Evolutionary conservation across 2,329 filamentous ascomycete genomes (phyloP).

Genomic region (Fusarium nurragi): DNA sequence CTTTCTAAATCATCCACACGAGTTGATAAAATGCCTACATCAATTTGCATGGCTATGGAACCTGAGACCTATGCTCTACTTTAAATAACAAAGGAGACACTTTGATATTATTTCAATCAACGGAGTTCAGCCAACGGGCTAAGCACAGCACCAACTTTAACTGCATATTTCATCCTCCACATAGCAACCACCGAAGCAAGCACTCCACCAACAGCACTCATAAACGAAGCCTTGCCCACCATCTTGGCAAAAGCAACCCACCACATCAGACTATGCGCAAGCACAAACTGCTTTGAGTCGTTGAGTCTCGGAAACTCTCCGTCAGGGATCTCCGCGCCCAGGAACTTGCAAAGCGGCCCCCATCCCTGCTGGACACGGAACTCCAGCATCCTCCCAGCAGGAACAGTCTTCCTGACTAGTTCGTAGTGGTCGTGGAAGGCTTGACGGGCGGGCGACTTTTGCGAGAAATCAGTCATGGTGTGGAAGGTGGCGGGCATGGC

Average conservation of each 20-base stretch:
- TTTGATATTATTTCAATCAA: not conserved
- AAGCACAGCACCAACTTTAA: not conserved
- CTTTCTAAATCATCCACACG: too few relatives aligned
- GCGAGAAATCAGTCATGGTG: constrained; percentile 21
- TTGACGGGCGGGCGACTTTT: constrained; percentile 10
- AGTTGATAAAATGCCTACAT: too few relatives aligned
- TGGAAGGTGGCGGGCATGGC: constrained; percentile 14
- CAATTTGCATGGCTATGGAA: not conserved
- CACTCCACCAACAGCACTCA: constrained; percentile 6
- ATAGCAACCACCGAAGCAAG: constrained; percentile 24
- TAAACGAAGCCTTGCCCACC: constrained; percentile 13
- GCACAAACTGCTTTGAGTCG: constrained; percentile 26
- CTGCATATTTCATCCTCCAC: constrained; percentile 13
- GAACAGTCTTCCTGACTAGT: not conserved
- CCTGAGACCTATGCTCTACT: not conserved
- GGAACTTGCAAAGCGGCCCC: constrained; percentile 27
- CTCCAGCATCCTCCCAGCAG: constrained; percentile 3
- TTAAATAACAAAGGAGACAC: not conserved
- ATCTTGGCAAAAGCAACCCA: constrained; percentile 34
- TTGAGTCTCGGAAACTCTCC: constrained; percentile 16
- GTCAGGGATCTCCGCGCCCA: constrained; percentile 1
- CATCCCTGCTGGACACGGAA: constrained; percentile 24
- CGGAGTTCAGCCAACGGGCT: not conserved
- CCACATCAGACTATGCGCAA: constrained; percentile 30
- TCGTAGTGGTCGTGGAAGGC: constrained; percentile 17